Base-by-base conservation (phyloP, 2,329 filamentous ascomycete genomes). In the Thyridium curvatum region DNA sequence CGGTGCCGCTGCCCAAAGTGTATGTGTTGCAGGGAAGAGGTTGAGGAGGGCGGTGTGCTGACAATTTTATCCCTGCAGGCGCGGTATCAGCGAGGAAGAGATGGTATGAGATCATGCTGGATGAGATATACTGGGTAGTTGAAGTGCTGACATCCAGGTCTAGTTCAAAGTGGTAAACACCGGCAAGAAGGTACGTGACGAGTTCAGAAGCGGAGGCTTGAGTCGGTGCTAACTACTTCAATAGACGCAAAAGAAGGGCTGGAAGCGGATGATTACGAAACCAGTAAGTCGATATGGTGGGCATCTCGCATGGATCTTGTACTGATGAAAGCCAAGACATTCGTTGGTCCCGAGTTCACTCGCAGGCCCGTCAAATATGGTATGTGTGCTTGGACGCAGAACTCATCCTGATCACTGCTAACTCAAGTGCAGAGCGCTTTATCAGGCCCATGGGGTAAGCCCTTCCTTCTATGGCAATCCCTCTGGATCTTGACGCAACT, bases 11-110 rank as follows among this genome's bases (percentile, higher is more conserved):
- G 55, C 93, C 93, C 29, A 96, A 95, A 68, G 93, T 97, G 33
- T 26, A 26, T 6, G 21, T 26, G 10, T 26, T 26, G 21, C 21
- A 26, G 21, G 21, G 21, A 10, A 26, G 21, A 26, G 6, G 6
- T 26, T 6, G 6, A 6, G 6, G 10, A 26, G 21, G 21, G 10
- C 21, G 6, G 21, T 26, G 21, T 26, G 21, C 21, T 26, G 21
- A 26, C 21, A n/a, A n/a, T 26, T 26, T 26, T 26, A 6, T 26
- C 21, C 6, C 6, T 26, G 21, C 21, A 26, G 21, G 21, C 79
- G 86, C 55, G 91, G 88, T 47, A 96, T 97, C 52, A 82, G 79
- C 50, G 91, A 97, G 69, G 88, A 94, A 72, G 91, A 95, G 70
- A 91, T 96, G 84, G 97, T 97, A 15, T 18, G 14, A 10, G n/a